Evolutionary conservation across 768 basidiomycete genomes (phyloP), one percentile per base, ranked within the genome.

Genomic region (Butyriboletus loyo): DNA sequence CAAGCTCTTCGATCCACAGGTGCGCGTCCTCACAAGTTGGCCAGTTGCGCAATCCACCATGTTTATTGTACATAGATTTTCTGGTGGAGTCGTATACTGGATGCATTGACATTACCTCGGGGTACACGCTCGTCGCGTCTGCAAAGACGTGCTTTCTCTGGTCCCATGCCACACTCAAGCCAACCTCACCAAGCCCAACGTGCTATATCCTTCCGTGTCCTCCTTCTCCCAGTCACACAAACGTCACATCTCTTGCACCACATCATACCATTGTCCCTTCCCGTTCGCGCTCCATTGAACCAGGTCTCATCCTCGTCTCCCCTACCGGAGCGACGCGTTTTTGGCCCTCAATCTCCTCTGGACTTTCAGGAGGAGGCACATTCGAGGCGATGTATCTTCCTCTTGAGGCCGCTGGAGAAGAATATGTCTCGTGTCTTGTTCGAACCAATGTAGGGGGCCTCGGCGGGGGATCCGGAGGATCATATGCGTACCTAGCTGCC

Each of bases 291-390:
- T 58, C 66, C 42, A 37, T 68, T 11, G 94, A 98, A 71, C 94
- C 94, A 4, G 93, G 93, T 24, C 80, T 96, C 35, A 83, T 97
- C 38, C 79, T 95, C 46, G 72, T 90, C 45, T 87, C 87, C 8
- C 72, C 80, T 7, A 72, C 78, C 0, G 94, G 94, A 5, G 75
- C 84, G 56, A 72, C 92, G 50, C 82, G 89, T 34, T 89, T 91
- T 66, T 98, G 94, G 94, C 86, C 93, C 50, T 87, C 85, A 54
- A 86, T 95, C 38, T 85, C 85, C 5, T 88, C 86, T 53, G 89
- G 89, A 15, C 79, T 92, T 14, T 87, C 90, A 3, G 89, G 90
- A 13, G 89, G 88, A 9, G 81, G 87, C 34, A 82, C 83, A 54
- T 76, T 77, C 10, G 76, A 78, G 25, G 71, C 76, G 5, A 60